phyloP scores from a whole-genome alignment of 768 basidiomycete genomes.

The Tricholomella constricta region DNA sequence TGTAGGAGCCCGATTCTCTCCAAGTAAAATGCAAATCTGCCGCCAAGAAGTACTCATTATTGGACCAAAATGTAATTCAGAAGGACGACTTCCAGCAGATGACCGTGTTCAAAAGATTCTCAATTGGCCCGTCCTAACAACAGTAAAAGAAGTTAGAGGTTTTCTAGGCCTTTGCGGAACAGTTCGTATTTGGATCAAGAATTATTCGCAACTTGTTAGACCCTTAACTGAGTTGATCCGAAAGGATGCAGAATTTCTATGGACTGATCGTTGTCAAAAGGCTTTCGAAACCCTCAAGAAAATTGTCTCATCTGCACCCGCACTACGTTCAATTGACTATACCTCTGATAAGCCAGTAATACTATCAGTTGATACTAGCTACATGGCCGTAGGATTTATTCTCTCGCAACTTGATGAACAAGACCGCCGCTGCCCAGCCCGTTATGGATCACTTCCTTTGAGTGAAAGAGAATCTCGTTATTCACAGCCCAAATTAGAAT shows the following conservation, averaged over 20 bases:
- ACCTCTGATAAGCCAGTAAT: neutral
- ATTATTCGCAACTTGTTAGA: neutral
- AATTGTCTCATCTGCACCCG: neutral
- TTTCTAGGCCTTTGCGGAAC: constrained; percentile 27
- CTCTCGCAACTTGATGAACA: neutral
- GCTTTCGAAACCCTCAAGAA: neutral
- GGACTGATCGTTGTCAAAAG: neutral
- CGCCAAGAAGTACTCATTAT: constrained; percentile 24
- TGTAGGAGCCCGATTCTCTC: constrained; percentile 31
- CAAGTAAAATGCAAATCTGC: constrained; percentile 30
- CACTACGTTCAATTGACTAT: neutral
- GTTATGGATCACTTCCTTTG: neutral
- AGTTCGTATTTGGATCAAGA: neutral
- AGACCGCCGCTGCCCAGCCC: neutral
- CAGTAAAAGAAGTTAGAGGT: constrained; percentile 23
- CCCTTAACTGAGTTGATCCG: neutral
- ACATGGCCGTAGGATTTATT: neutral
- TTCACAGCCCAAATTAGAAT: constrained; percentile 37
- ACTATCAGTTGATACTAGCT: neutral
- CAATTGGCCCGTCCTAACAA: constrained; percentile 25
- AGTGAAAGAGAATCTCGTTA: constrained; percentile 29
- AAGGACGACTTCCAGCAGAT: constrained; percentile 31
- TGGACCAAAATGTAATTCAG: constrained; percentile 33
- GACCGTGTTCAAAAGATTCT: constrained; percentile 25
- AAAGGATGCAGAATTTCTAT: neutral